phyloP scores from a whole-genome alignment of 768 basidiomycete species.

The Fistulinella prunicolor region DNA sequence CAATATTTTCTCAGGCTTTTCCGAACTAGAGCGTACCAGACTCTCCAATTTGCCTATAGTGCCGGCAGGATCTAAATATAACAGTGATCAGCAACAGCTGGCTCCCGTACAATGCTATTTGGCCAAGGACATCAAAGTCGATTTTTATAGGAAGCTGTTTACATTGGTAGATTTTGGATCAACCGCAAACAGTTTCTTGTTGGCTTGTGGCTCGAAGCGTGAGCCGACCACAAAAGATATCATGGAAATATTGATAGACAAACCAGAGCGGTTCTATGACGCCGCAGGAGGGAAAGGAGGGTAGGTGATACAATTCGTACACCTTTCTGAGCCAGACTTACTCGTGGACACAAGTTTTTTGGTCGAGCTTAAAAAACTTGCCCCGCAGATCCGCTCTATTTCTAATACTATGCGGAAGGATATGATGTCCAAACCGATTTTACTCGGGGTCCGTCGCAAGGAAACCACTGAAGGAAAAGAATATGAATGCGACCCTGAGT shows the following conservation, averaged over 20 bases:
- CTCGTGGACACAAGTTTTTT: conserved; percentile 54
- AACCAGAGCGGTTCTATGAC: conserved; percentile 66
- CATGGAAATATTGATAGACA: conserved; percentile 57
- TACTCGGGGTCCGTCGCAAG: conserved; percentile 73
- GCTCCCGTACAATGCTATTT: conserved; percentile 68
- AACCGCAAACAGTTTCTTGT: conserved; percentile 75
- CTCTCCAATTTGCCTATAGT: conserved; percentile 62
- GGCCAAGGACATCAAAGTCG: conserved; percentile 44
- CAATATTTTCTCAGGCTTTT: conserved; percentile 46
- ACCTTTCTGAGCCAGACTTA: not conserved
- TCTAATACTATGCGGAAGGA: conserved; percentile 45
- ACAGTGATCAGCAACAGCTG: too few species aligned
- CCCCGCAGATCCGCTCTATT: conserved; percentile 57
- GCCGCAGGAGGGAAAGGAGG: conserved; percentile 60
- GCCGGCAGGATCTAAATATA: too few species aligned
- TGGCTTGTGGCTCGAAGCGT: conserved; percentile 76
- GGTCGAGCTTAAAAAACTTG: conserved; percentile 74
- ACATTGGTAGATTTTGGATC: conserved; percentile 83
- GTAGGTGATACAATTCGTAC: conserved; percentile 41
- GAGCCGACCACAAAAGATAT: conserved; percentile 84
- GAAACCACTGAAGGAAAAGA: conserved; percentile 52
- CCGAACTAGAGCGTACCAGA: conserved; percentile 44
- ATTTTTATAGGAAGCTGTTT: conserved; percentile 78
- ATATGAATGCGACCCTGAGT: conserved; percentile 51
- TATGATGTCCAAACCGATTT: conserved; percentile 66